Conservation (phyloP, 495 filamentous ascomycete species). For the Evernia prunastri region DNA sequence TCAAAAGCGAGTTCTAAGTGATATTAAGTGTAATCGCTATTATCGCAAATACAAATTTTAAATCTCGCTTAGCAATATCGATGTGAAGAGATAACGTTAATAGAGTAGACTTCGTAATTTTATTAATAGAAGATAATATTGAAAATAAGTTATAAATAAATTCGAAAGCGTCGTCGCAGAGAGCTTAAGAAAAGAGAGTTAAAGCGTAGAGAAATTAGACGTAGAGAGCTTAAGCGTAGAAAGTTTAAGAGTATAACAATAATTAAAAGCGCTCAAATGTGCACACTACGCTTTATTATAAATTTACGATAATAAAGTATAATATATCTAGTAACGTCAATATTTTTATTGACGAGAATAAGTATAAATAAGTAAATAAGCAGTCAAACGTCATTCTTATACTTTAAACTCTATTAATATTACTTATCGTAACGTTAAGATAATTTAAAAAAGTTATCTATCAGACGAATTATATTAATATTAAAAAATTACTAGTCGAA, state of each 20-base stretch:
- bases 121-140: neutral
- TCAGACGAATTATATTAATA: neutral
- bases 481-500: neutral
- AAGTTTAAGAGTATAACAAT: neutral
- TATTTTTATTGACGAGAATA: neutral
- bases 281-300: neutral
- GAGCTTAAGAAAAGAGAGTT: no score
- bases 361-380: neutral
- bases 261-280: neutral
- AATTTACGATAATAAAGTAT: neutral
- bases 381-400: neutral
- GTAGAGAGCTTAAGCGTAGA: neutral
- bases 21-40: neutral
- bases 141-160: neutral
- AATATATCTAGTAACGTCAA: neutral
- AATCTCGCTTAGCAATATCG: neutral
- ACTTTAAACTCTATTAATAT: neutral
- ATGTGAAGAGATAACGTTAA: neutral
- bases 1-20: neutral
- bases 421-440: neutral
- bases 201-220: no score
- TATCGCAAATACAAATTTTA: neutral
- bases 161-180: neutral
- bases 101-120: neutral
- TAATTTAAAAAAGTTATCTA: neutral